A percentile compares a stretch with the other conserved stretches of the same genome.
These are phyloP conservation scores for Lachnellula occidentalis DNA, from an alignment of 2,329 filamentous ascomycete species.

Conservation along the genomic window DNA sequence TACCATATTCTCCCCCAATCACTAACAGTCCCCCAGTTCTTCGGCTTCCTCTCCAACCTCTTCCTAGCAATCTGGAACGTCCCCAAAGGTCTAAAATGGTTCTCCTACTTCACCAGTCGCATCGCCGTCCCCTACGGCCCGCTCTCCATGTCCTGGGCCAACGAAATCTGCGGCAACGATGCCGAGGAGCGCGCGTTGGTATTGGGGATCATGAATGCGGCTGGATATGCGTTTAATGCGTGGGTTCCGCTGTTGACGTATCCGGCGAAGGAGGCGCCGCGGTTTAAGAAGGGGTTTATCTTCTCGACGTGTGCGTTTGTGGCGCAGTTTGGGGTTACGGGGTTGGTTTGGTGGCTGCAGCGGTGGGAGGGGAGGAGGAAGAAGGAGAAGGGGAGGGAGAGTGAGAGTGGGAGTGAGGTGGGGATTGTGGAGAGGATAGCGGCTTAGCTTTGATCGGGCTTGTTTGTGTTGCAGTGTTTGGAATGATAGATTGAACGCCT, in stretches of 20 bases:
- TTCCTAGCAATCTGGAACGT: constrained; percentile 34
- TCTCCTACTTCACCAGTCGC: constrained; percentile 34
- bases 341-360: constrained; percentile 1
- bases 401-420: background rate
- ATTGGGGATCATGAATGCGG: constrained; percentile 43
- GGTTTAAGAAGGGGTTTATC: constrained; percentile 36
- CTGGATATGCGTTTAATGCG: constrained; percentile 39
- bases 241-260: constrained; percentile 38
- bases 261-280: constrained; percentile 32
- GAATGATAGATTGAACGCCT: too few species aligned
- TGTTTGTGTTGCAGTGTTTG: too few species aligned
- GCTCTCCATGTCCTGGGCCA: constrained; percentile 44
- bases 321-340: background rate
- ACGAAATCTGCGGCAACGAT: constrained; percentile 40
- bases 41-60: constrained; percentile 31
- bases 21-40: constrained; percentile 20
- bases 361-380: background rate
- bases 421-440: background rate
- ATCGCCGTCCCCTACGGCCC: constrained; percentile 35
- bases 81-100: constrained; percentile 22
- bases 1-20: background rate
- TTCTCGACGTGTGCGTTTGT: background rate
- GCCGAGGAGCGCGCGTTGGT: constrained; percentile 45
- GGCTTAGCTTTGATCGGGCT: too few species aligned
- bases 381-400: background rate